These are phyloP conservation scores for Tarenaya hassleriana DNA, from an alignment of 345 rosid genomes.

Conservation along the genomic window DNA sequence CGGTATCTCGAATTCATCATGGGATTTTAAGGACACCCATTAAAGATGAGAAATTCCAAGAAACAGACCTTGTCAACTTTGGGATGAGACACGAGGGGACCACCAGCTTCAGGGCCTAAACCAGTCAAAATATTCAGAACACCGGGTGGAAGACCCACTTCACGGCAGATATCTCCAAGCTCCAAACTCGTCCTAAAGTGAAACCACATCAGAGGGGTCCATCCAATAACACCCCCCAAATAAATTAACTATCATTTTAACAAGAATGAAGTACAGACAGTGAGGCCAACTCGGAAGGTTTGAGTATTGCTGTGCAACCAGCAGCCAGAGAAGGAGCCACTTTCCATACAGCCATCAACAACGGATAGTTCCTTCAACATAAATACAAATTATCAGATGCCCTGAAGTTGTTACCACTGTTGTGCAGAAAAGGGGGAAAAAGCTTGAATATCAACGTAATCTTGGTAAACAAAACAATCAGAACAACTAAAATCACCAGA, in stretches of 20 bases:
- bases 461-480: not conserved
- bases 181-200: slow-evolving; percentile 89
- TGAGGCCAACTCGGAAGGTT: slow-evolving; percentile 86
- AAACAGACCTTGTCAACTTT: slow-evolving; percentile 74
- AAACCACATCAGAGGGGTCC: slow-evolving; percentile 13
- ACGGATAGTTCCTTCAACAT: slow-evolving; percentile 83
- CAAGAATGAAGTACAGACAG: slow-evolving; percentile 43
- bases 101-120: slow-evolving; percentile 96
- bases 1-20: too few species aligned
- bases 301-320: slow-evolving; percentile 85
- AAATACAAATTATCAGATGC: slow-evolving; percentile 17
- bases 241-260: slow-evolving; percentile 1
- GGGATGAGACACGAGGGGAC: slow-evolving; percentile 90
- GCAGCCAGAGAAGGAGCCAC: slow-evolving; percentile 99
- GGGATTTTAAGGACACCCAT: slow-evolving; percentile 15
- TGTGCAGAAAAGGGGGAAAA: slow-evolving; percentile 2
- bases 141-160: slow-evolving; percentile 94
- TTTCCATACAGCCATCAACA: slow-evolving; percentile 94
- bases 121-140: slow-evolving; percentile 90
- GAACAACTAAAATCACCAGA: slow-evolving; percentile 1
- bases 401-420: not conserved
- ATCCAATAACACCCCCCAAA: slow-evolving; percentile 7
- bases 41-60: too few species aligned
- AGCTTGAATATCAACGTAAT: slow-evolving; percentile 11
- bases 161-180: slow-evolving; percentile 82